Conservation (phyloP, 345 rosid genomes). For the Schrenkiella parvula region DNA sequence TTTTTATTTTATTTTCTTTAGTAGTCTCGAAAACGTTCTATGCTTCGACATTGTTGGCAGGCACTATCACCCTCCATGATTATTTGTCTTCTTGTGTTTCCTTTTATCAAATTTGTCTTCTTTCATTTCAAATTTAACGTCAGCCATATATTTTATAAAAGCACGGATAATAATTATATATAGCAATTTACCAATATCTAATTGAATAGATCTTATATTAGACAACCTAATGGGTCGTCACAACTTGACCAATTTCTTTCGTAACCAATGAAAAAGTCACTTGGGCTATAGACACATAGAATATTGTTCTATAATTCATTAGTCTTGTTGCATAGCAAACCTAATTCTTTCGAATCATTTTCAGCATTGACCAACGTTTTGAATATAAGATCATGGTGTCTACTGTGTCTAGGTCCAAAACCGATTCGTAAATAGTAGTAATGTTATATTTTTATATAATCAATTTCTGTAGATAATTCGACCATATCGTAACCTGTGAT, state of each 20-base stretch:
- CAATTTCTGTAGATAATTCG: neutral
- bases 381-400: conserved; percentile 14
- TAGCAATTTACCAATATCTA: neutral
- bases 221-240: neutral
- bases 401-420: conserved; percentile 21
- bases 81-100: conserved; percentile 11
- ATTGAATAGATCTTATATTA: neutral
- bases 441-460: neutral
- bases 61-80: conserved; percentile 24
- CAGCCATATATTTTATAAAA: neutral
- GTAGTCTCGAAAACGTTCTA: conserved; percentile 11
- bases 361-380: neutral
- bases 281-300: neutral
- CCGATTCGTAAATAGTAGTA: neutral
- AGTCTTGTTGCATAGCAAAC: neutral
- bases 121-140: neutral
- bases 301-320: neutral
- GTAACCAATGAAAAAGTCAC: neutral
- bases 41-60: conserved; percentile 17
- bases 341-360: neutral
- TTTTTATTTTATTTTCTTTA: neutral
- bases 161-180: neutral
- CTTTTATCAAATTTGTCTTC: neutral
- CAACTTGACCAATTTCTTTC: neutral
- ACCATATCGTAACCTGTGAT: conserved; percentile 7